Conservation (phyloP, 2,329 filamentous ascomycete species). For the Botrytis hyacinthi region DNA sequence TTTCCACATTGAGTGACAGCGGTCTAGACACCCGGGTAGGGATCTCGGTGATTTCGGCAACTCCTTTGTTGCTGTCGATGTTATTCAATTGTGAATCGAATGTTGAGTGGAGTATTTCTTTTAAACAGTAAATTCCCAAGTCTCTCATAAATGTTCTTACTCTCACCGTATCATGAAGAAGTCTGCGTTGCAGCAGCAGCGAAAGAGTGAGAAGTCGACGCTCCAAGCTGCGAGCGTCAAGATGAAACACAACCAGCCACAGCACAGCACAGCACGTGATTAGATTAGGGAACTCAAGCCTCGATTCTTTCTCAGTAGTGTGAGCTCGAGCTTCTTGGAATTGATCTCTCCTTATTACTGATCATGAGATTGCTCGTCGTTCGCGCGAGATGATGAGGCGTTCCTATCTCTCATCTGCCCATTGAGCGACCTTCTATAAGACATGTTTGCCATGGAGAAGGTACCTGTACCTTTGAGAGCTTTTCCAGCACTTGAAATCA, state of each 20-base stretch:
- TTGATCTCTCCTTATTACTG: neutral
- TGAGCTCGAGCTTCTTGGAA: neutral
- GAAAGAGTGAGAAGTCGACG: neutral
- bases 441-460: no score
- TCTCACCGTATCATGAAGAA: neutral
- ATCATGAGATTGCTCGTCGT: neutral
- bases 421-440: neutral
- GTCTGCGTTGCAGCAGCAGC: neutral
- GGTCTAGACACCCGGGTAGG: neutral
- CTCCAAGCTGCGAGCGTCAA: neutral
- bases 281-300: neutral
- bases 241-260: neutral
- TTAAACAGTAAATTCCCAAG: neutral
- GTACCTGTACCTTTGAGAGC: neutral
- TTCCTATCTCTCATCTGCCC: neutral
- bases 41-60: neutral
- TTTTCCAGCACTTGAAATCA: neutral
- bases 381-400: neutral
- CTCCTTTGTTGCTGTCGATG: neutral
- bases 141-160: neutral
- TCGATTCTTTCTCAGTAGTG: neutral
- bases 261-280: neutral
- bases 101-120: no score
- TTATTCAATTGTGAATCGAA: neutral
- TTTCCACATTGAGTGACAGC: neutral